Evolutionary conservation across 2,329 filamentous ascomycete genomes (phyloP).

Genomic region (Fusarium kyushuense): DNA sequence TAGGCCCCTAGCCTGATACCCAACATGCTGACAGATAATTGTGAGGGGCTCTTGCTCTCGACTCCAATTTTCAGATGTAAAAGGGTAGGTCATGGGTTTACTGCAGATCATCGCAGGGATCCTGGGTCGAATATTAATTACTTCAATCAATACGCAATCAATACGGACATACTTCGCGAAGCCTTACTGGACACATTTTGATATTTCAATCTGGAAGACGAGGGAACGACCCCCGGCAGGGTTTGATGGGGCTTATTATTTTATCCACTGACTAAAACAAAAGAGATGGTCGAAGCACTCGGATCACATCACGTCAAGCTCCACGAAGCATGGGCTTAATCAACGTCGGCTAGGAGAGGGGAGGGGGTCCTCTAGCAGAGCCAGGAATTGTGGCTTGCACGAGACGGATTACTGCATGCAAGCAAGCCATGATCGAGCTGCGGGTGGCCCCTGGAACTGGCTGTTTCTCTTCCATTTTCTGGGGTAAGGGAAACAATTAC

Average conservation of each 20-base stretch:
- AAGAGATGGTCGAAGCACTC: slow-evolving; percentile 24
- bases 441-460: slow-evolving; percentile 22
- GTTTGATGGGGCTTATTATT: slow-evolving; percentile 3
- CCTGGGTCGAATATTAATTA: slow-evolving; percentile 14
- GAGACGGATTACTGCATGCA: slow-evolving; percentile 32
- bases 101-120: slow-evolving; percentile 23
- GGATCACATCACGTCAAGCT: slow-evolving; percentile 32
- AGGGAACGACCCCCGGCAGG: slow-evolving; percentile 16
- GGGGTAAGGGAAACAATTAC: slow-evolving; percentile 35
- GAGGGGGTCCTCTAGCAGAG: slow-evolving; percentile 26
- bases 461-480: slow-evolving; percentile 36
- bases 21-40: slow-evolving; percentile 11
- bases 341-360: slow-evolving; percentile 22
- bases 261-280: slow-evolving; percentile 31
- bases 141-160: slow-evolving; percentile 14
- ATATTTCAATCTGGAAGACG: slow-evolving; percentile 1
- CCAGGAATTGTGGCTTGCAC: slow-evolving; percentile 44
- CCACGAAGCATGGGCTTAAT: slow-evolving; percentile 32
- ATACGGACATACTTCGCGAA: slow-evolving; percentile 13
- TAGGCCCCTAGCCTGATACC: slow-evolving; percentile 6
- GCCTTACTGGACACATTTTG: slow-evolving; percentile 4
- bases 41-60: slow-evolving; percentile 7
- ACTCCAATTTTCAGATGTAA: slow-evolving; percentile 13
- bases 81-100: slow-evolving; percentile 25
- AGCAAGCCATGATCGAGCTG: slow-evolving; percentile 33